Evolutionary conservation across 2,329 filamentous ascomycete genomes (phyloP).

Genomic region (Apiospora marii): DNA sequence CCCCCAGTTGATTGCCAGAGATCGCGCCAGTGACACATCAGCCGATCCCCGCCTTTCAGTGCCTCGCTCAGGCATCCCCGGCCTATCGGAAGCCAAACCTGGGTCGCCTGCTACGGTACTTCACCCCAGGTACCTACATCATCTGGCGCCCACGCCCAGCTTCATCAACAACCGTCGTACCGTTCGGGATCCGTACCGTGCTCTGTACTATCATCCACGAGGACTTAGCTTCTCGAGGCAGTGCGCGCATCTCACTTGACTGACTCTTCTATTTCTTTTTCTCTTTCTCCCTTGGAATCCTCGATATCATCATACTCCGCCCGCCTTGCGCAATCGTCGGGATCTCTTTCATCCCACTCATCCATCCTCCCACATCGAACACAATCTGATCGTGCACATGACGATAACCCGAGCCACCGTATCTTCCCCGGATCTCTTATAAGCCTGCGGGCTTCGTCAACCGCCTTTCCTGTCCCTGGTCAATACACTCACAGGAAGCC

Average conservation of each 20-base stretch:
- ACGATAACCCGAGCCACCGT: conserved; percentile 39
- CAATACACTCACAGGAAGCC: conserved; percentile 42
- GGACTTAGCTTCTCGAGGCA: conserved; percentile 14
- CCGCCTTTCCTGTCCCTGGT: conserved; percentile 42
- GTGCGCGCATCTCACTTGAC: conserved; percentile 16
- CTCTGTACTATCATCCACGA: conserved; percentile 18
- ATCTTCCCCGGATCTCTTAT: conserved; percentile 40
- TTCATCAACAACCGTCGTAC: conserved; percentile 18
- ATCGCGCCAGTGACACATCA: conserved; percentile 25
- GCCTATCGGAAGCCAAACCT: conserved; percentile 20
- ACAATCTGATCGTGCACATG: conserved; percentile 30
- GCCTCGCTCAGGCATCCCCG: conserved; percentile 5
- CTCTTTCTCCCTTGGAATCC: neutral
- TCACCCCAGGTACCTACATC: conserved; percentile 18
- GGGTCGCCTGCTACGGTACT: conserved; percentile 22
- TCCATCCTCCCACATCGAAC: conserved; percentile 16
- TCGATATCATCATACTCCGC: conserved; percentile 18
- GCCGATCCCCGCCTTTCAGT: conserved; percentile 25
- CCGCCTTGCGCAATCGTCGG: conserved; percentile 15
- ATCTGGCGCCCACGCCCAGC: conserved; percentile 18
- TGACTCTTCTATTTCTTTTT: conserved; percentile 10
- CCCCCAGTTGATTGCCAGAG: conserved; percentile 20
- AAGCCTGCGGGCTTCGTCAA: conserved; percentile 42
- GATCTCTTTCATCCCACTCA: conserved; percentile 1
- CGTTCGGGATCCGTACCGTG: conserved; percentile 17